Percentiles rank a stretch among this genome's conserved stretches.
Evolutionary conservation across 371 early-diverging fungal genomes (phyloP).

Genomic region (Conidiobolus incongruus): DNA sequence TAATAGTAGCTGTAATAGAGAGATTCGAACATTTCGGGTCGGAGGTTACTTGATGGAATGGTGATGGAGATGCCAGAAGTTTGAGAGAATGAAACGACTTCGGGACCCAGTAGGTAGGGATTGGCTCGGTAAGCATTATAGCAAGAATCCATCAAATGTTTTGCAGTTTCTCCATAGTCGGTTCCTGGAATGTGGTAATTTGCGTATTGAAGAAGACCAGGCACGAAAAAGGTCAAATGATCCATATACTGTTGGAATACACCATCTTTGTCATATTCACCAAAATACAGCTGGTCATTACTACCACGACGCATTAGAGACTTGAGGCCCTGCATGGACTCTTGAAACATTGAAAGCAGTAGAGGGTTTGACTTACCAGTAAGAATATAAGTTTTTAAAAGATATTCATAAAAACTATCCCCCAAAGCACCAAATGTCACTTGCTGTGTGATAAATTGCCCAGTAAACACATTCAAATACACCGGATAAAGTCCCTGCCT

Average conservation of each 20-base stretch:
- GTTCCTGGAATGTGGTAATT: constrained; percentile 15
- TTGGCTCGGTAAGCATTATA: constrained; percentile 6
- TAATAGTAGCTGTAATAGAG: constrained; percentile 45
- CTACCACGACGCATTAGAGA: not conserved
- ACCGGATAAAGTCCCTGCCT: constrained; percentile 26
- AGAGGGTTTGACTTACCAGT: not conserved
- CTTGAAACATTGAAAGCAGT: not conserved
- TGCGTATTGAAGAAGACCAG: constrained; percentile 57
- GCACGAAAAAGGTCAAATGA: constrained; percentile 81
- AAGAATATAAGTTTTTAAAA: not conserved
- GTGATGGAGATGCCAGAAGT: not conserved
- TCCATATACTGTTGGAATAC: constrained; percentile 49
- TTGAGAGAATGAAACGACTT: not conserved
- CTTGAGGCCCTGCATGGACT: not conserved
- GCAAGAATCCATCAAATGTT: constrained; percentile 6
- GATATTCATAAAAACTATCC: constrained; percentile 5
- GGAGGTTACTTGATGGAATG: constrained; percentile 2
- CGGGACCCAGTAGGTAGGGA: constrained; percentile 6
- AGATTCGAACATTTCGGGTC: constrained; percentile 46
- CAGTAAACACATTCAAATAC: constrained; percentile 10
- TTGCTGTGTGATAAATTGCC: constrained; percentile 4
- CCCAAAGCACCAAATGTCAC: constrained; percentile 3
- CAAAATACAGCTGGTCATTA: constrained; percentile 29
- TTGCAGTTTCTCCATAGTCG: not conserved
- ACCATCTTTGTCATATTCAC: constrained; percentile 6